Conservation (phyloP, 495 filamentous ascomycete species). For the Penicillium turbatum region DNA sequence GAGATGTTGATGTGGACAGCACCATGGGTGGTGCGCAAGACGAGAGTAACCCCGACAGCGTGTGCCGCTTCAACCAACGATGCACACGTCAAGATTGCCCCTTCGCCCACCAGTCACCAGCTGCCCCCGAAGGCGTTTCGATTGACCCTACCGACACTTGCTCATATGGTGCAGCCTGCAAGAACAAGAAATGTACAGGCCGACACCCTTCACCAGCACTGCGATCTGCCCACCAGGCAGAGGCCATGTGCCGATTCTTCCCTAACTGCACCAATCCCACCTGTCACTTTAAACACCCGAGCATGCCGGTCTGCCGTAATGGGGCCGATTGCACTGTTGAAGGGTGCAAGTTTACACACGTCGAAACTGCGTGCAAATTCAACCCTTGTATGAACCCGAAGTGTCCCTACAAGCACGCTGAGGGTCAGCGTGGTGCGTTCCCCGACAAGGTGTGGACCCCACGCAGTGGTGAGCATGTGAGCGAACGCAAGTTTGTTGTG, state of each 20-base stretch:
- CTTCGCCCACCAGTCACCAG: constrained; percentile 92
- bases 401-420: constrained; percentile 87
- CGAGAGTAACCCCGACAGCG: constrained; percentile 47
- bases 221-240: constrained; percentile 68
- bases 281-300: constrained; percentile 83
- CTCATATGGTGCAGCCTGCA: constrained; percentile 83
- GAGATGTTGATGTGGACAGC: constrained; percentile 43
- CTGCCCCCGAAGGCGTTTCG: constrained; percentile 73
- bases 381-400: constrained; percentile 81
- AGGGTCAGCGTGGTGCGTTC: constrained; percentile 77
- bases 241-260: constrained; percentile 89
- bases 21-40: constrained; percentile 42
- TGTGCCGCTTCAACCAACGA: constrained; percentile 80
- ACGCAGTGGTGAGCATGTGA: constrained; percentile 62
- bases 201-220: constrained; percentile 89
- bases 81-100: constrained; percentile 88
- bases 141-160: constrained; percentile 79
- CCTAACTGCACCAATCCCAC: constrained; percentile 85
- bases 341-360: constrained; percentile 87
- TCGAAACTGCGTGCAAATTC: constrained; percentile 79
- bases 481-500: constrained; percentile 88
- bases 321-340: constrained; percentile 82
- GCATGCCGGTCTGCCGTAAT: constrained; percentile 81
- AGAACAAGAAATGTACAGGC: constrained; percentile 88
- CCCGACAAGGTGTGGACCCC: constrained; percentile 89